Evolutionary conservation across 495 filamentous ascomycete species (phyloP), one percentile per base, ranked within the genome.

Genomic region (Penicillium coffeae): DNA sequence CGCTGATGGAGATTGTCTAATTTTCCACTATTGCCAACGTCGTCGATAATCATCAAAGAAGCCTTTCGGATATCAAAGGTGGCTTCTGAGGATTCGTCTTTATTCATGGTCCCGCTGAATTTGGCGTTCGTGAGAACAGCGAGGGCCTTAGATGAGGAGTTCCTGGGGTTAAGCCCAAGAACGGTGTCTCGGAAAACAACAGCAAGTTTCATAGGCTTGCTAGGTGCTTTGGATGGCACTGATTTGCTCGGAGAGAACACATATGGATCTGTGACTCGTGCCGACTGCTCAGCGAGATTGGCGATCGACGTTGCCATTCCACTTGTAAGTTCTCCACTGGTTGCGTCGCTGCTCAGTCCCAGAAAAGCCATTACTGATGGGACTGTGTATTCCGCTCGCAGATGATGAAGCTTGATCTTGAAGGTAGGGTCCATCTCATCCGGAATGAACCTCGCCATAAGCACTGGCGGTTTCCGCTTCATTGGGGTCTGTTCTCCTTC

Each of bases 361-460:
- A 94, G 75, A 12, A 94, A 71, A 36, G 87, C 86, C 72, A 93
- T 86, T 3, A 96, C 58, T 6, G 86, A 88, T 2, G 88, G 76
- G 9, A 96, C 82, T 7, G 82, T 83, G 64, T 99, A 97, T 52
- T 99, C 94, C 15, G 87, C 58, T 43, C 82, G 83, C 10, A 95
- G 44, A 51, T 91, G 88, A 64, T 85, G 83, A 21, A 96, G 63
- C 62, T 94, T 94, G 50, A 96, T 58, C 63, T 91, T 95, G 45
- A 95, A 70, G 10, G 89, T 84, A 0, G 94, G 90, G 47, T 96
- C 91, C 70, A 94, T 88, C 56, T 96, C 94, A 62, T 96, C 90
- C 0, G 88, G 88, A 43, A 99, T 85, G 66, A 93, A 86, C 38
- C 94, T 78, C 52, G 85, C 82, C 84, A 90, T 89, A 21, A 89